Conservation (phyloP, 163 green algal species). For the Scenedesmus sp. region DNA sequence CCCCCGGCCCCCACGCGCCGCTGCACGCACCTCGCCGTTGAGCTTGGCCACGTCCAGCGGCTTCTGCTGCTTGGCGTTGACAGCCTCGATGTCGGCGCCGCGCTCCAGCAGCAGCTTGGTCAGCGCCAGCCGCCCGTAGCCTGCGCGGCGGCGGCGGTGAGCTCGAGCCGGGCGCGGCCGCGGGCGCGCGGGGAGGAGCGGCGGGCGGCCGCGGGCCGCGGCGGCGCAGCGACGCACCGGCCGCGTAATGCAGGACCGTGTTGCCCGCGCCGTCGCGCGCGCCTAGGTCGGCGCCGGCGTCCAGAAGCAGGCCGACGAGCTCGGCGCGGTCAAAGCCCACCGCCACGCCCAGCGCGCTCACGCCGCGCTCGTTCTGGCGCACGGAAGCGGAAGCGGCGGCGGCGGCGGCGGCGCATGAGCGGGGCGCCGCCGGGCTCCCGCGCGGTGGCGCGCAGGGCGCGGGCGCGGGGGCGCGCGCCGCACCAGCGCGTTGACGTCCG, state of each 20-base stretch:
- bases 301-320: constrained; percentile 63
- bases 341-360: constrained; percentile 77
- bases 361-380: constrained; percentile 68
- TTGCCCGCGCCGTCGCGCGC: constrained; percentile 73
- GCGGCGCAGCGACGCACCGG: constrained; percentile 53
- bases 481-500: constrained; percentile 66
- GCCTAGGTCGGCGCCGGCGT: constrained; percentile 58
- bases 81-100: constrained; percentile 55
- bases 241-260: constrained; percentile 87
- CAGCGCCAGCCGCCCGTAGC: constrained; percentile 71
- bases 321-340: constrained; percentile 77
- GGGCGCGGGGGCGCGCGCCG: neutral
- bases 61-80: constrained; percentile 67
- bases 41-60: constrained; percentile 67
- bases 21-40: constrained; percentile 71
- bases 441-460: no score
- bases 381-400: neutral
- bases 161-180: neutral
- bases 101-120: constrained; percentile 67
- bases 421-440: no score
- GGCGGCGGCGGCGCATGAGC: neutral
- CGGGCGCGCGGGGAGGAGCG: neutral
- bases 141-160: constrained; percentile 30
- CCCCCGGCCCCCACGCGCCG: no score
- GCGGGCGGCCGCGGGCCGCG: neutral